Evolutionary conservation across 768 basidiomycete genomes (phyloP), one percentile per base, ranked within the genome.

Genomic region (Mycena kentingensis): DNA sequence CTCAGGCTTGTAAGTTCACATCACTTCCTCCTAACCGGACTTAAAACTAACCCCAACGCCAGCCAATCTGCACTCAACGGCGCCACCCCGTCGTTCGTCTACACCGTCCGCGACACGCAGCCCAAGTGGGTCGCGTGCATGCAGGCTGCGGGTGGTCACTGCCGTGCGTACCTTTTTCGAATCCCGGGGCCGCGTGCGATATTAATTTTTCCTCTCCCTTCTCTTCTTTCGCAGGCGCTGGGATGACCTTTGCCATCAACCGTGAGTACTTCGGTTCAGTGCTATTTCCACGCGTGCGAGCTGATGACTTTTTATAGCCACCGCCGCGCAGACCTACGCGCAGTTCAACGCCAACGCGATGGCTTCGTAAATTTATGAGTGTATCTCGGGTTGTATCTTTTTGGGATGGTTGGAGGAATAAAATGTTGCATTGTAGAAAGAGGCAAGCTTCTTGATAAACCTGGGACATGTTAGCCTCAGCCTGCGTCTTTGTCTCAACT

Each of bases 241-340:
- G 57, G 13, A 61, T 58, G 60, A 58, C 54, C 21, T 55, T 61
- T 22, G 54, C 52, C 6, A 34, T 61, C 19, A 61, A 58, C 35
- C 60, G n/a, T n/a, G n/a, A n/a, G n/a, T n/a, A n/a, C n/a, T n/a
- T n/a, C n/a, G n/a, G n/a, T n/a, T n/a, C n/a, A n/a, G n/a, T n/a
- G n/a, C n/a, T n/a, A n/a, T n/a, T n/a, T n/a, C n/a, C n/a, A n/a
- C n/a, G n/a, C n/a, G n/a, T n/a, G n/a, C n/a, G n/a, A n/a, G n/a
- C n/a, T n/a, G n/a, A n/a, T n/a, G n/a, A n/a, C n/a, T n/a, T n/a
- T n/a, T n/a, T n/a, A n/a, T n/a, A n/a, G n/a, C 60, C 3, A 61
- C 57, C 5, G 50, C 46, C 2, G 22, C 41, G 13, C 16, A 39
- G 46, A 55, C 54, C 13, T 55, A 44, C 44, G 57, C 34, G 1